phyloP scores from a whole-genome alignment of 2,329 filamentous ascomycete species.

The Cladophialophora yegresii region DNA sequence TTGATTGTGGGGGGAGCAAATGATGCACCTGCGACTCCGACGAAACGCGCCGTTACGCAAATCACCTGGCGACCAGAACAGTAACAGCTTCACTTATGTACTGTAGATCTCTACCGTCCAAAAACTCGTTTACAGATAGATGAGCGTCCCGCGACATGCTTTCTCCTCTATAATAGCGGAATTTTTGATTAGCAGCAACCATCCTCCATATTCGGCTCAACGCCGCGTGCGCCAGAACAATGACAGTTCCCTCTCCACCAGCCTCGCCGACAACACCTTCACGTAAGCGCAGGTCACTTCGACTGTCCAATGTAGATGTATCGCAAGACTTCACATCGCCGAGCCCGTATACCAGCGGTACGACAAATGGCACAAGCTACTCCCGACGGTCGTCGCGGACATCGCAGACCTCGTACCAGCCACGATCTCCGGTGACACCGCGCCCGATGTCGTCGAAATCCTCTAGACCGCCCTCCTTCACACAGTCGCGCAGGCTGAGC shows the following conservation, averaged over 20 bases:
- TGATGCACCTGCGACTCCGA: slow-evolving; percentile 6
- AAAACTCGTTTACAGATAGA: slow-evolving; percentile 3
- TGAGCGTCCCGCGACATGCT: slow-evolving; percentile 11
- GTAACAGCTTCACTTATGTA: not conserved
- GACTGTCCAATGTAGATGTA: slow-evolving; percentile 27
- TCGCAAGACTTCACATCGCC: slow-evolving; percentile 25
- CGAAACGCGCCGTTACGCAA: slow-evolving; percentile 30
- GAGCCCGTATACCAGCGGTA: slow-evolving; percentile 32
- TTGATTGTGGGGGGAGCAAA: slow-evolving; percentile 10
- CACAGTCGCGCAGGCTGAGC: slow-evolving; percentile 27
- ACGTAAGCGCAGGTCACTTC: slow-evolving; percentile 32
- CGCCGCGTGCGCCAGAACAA: slow-evolving; percentile 17
- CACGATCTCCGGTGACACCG: slow-evolving; percentile 44
- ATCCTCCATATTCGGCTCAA: not conserved
- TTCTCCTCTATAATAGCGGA: slow-evolving; percentile 19
- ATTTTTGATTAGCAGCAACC: not conserved
- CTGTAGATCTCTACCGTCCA: too few species aligned
- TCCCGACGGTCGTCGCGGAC: slow-evolving; percentile 36
- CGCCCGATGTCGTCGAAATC: slow-evolving; percentile 43
- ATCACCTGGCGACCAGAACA: slow-evolving; percentile 8
- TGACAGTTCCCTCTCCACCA: slow-evolving; percentile 32
- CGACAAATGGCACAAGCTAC: slow-evolving; percentile 31
- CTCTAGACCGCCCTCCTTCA: slow-evolving; percentile 36
- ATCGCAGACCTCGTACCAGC: slow-evolving; percentile 34
- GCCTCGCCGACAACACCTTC: slow-evolving; percentile 33